A percentile compares a stretch with the other conserved stretches of the same genome.
These are phyloP conservation scores for Eucalyptus regnans DNA, from an alignment of 345 rosid species.

Conservation along the genomic window DNA sequence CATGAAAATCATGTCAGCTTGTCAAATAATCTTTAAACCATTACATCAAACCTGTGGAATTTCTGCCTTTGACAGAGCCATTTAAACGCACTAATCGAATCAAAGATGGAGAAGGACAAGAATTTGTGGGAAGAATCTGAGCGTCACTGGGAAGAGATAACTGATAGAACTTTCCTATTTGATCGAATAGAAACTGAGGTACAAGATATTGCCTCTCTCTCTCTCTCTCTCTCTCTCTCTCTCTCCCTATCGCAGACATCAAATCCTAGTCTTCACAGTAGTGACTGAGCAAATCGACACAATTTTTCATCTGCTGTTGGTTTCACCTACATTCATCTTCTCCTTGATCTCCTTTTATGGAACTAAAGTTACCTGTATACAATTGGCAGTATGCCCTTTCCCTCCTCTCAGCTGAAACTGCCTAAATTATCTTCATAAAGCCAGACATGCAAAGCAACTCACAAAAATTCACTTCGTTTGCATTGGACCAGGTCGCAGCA, in stretches of 20 bases:
- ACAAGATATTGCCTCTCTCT: not conserved
- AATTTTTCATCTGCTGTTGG: not conserved
- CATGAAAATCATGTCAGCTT: not conserved
- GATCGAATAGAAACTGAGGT: conserved; percentile 69
- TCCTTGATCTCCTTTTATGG: not conserved
- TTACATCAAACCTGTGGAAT: not conserved
- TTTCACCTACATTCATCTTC: not conserved
- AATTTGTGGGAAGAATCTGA: conserved; percentile 61
- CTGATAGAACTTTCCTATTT: conserved; percentile 53
- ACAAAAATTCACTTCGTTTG: not conserved
- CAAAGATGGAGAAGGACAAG: conserved; percentile 82
- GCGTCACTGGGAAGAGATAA: conserved; percentile 57
- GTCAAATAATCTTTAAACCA: not conserved
- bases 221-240: not conserved
- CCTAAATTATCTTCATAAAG: not conserved
- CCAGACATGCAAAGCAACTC: not conserved
- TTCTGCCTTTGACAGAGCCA: conserved; percentile 24
- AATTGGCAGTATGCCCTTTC: not conserved
- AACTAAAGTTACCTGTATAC: not conserved
- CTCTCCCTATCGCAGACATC: not conserved
- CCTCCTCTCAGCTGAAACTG: not conserved
- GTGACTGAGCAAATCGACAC: not conserved
- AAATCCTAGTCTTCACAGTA: not conserved
- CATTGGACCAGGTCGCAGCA: conserved; percentile 40
- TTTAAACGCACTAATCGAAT: conserved; percentile 58